Percentiles rank a stretch among this genome's conserved stretches.
These are phyloP conservation scores for Blastomyces percursus DNA, from an alignment of 2,329 filamentous ascomycete genomes.

Conservation along the genomic window DNA sequence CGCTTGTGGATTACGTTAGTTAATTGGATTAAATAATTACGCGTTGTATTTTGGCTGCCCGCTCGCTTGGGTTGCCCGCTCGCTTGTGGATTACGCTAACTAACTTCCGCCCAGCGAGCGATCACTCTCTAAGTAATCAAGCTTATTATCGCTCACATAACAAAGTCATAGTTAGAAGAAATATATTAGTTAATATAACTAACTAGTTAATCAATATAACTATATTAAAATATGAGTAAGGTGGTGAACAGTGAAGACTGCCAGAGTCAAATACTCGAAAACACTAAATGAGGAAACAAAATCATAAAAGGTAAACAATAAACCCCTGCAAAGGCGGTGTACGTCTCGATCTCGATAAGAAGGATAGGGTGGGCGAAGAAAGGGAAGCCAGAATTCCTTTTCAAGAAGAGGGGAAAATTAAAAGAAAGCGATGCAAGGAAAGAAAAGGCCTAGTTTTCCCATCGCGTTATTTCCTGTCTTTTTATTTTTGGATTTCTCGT, in stretches of 20 bases:
- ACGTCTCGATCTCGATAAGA: neutral
- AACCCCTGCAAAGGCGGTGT: neutral
- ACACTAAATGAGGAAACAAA: neutral
- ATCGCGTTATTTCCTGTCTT: neutral
- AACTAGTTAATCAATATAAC: neutral
- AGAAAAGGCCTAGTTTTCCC: neutral
- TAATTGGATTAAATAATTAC: too few relatives aligned
- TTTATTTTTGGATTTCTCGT: neutral
- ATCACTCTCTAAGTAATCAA: too few relatives aligned
- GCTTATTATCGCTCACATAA: too few relatives aligned
- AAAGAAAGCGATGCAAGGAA: neutral
- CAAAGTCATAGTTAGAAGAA: too few relatives aligned
- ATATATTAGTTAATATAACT: neutral
- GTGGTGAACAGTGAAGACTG: neutral
- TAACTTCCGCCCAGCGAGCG: too few relatives aligned
- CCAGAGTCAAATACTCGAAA: neutral
- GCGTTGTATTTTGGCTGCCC: too few relatives aligned
- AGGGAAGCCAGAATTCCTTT: neutral
- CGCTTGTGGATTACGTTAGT: too few relatives aligned
- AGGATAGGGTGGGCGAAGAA: neutral
- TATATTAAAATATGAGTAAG: neutral
- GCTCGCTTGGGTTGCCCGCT: too few relatives aligned
- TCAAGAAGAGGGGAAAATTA: neutral
- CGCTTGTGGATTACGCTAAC: too few relatives aligned
- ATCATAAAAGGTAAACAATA: neutral